phyloP scores from a whole-genome alignment of 306 rosid genomes.

The Fragaria ananassa region DNA sequence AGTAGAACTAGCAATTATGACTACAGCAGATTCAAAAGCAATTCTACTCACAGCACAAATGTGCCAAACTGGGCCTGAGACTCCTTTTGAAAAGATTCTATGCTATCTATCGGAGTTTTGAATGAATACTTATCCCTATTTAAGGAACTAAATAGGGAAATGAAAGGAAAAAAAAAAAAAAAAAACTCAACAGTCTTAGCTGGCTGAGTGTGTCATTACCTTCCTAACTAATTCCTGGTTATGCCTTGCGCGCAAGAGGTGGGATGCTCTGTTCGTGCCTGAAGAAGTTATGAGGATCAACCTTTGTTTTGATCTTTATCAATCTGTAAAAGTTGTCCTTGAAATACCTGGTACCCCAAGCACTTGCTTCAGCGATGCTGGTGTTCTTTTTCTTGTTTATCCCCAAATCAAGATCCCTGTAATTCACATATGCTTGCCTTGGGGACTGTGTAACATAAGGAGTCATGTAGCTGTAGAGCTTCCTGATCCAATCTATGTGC shows the following conservation, averaged over 20 bases:
- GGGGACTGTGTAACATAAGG: slow-evolving; percentile 68
- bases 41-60: too few relatives aligned
- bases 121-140: too few relatives aligned
- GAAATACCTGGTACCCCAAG: slow-evolving; percentile 75
- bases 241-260: slow-evolving; percentile 33
- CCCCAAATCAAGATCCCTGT: slow-evolving; percentile 86
- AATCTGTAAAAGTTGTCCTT: slow-evolving; percentile 61
- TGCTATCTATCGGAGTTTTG: too few relatives aligned
- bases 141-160: too few relatives aligned
- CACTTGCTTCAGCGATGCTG: slow-evolving; percentile 43
- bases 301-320: slow-evolving; percentile 58
- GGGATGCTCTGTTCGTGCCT: slow-evolving; percentile 93
- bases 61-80: too few relatives aligned
- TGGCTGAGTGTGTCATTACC: neutral
- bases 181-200: neutral
- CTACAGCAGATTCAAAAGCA: too few relatives aligned
- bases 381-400: slow-evolving; percentile 47
- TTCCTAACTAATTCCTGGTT: neutral
- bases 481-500: slow-evolving; percentile 71
- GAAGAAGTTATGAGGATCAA: slow-evolving; percentile 84
- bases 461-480: slow-evolving; percentile 63
- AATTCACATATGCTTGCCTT: slow-evolving; percentile 77
- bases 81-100: too few relatives aligned
- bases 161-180: neutral
- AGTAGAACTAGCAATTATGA: too few relatives aligned